Percentiles rank a stretch among this genome's conserved stretches.
These are phyloP conservation scores for Nasturtium officinale DNA, from an alignment of 345 rosid species.

Conservation along the genomic window DNA sequence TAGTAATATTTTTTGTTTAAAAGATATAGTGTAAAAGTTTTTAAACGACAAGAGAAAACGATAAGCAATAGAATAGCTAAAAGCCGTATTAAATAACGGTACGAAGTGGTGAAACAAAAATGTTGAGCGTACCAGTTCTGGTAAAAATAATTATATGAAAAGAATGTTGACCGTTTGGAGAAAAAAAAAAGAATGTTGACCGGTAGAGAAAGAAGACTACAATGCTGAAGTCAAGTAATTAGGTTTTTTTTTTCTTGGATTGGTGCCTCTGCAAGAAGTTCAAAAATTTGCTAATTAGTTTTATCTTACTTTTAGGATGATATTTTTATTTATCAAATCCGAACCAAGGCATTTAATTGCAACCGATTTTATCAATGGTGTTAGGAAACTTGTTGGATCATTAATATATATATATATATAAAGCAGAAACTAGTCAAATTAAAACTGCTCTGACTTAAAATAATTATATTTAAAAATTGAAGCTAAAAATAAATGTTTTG, in stretches of 20 bases:
- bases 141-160: neutral
- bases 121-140: neutral
- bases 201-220: slow-evolving; percentile 18
- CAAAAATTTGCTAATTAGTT: neutral
- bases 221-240: slow-evolving; percentile 3
- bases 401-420: neutral
- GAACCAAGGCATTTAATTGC: neutral
- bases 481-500: neutral
- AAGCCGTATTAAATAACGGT: neutral
- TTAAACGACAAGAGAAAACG: no score
- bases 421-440: slow-evolving; percentile 4
- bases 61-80: neutral
- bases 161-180: neutral
- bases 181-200: slow-evolving; percentile 36
- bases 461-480: neutral
- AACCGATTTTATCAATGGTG: neutral
- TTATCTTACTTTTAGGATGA: neutral
- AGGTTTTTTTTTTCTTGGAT: neutral
- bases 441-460: neutral
- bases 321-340: neutral
- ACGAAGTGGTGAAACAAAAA: neutral
- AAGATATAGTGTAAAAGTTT: neutral
- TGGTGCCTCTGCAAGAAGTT: neutral
- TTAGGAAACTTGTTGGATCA: slow-evolving; percentile 12
- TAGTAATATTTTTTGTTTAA: neutral